Base-by-base conservation (phyloP, 352 stramenopile genomes). In the Phytophthora palmivora region DNA sequence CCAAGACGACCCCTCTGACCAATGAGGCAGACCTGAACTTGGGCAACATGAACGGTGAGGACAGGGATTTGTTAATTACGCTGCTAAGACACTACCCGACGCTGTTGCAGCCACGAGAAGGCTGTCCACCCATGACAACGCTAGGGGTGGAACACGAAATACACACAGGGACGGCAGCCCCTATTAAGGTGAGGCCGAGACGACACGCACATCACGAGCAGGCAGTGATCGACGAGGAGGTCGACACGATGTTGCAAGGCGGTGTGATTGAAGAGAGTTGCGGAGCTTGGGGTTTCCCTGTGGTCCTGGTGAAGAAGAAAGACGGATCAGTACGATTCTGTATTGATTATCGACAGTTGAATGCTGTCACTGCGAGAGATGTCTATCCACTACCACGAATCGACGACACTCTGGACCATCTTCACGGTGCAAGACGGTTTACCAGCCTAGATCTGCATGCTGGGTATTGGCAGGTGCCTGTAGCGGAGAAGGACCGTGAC, bases 231-330 rank as follows among this genome's bases (percentile, higher is more conserved):
- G 53, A 52, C 16, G 39, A 45, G 0, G 2, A 76, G 4, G 38
- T 70, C 4, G 24, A 67, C 0, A 24, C 63, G 16, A 76, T 72
- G 67, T 30, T 69, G 0, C 1, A 44, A 0, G 28, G 61, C 8
- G 61, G 37, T 3, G 45, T 76, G 0, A 57, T 72, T 11, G 61
- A 76, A 38, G 49, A 63, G 18, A 42, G 49, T 5, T 45, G 47
- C 6, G 56, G 61, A 3, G 48, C 51, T 0, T 76, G 67, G 61
- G 56, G 52, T 0, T 69, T 71, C 36, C 59, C 52, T 0, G 67
- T 76, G 15, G 54, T 54, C 1, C 26, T 72, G 0, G 61, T 72
- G 1, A 58, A 53, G 36, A 76, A 72, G 44, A 76, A 76, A 52
- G 53, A 63, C 18, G 57, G 67, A 70, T n/a, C n/a, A n/a, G n/a